Percentiles rank a stretch among this genome's conserved stretches.
These are phyloP conservation scores for Arthrinium phaeospermum DNA, from an alignment of 2,329 filamentous ascomycete species.

Conservation along the genomic window DNA sequence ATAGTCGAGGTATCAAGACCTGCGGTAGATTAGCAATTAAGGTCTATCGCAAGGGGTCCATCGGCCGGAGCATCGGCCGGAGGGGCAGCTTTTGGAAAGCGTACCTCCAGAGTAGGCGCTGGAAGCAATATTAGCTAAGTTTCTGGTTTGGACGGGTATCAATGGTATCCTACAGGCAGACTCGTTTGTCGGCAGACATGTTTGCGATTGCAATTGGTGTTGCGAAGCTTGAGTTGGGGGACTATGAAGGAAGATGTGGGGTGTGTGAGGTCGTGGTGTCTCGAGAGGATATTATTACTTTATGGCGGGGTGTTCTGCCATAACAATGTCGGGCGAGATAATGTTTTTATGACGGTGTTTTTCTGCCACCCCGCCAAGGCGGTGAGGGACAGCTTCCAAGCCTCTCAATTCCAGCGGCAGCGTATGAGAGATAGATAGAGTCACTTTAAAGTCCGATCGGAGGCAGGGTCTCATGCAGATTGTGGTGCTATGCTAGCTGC, in stretches of 20 bases:
- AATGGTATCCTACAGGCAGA: conserved; percentile 25
- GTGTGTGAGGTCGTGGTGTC: neutral
- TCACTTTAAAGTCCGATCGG: too few species aligned
- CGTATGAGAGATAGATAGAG: too few species aligned
- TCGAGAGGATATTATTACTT: neutral
- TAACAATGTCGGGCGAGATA: neutral
- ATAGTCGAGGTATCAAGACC: conserved; percentile 36
- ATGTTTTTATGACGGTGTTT: neutral
- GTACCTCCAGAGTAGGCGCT: conserved; percentile 36
- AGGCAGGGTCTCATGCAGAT: too few species aligned
- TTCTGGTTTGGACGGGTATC: neutral
- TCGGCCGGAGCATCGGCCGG: conserved; percentile 3
- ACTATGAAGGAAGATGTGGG: neutral
- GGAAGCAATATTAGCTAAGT: conserved; percentile 6
- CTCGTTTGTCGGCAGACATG: conserved; percentile 28
- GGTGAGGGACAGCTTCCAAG: neutral
- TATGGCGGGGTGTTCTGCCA: neutral
- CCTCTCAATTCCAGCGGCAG: neutral
- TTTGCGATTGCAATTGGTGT: neutral
- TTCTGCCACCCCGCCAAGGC: neutral
- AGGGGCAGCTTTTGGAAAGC: neutral
- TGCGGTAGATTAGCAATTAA: neutral
- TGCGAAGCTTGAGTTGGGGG: neutral
- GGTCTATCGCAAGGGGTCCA: neutral
- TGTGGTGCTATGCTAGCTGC: too few species aligned